These are phyloP conservation scores for Rostrohypoxylon terebratum DNA, from an alignment of 495 filamentous ascomycete species.

Conservation along the genomic window DNA sequence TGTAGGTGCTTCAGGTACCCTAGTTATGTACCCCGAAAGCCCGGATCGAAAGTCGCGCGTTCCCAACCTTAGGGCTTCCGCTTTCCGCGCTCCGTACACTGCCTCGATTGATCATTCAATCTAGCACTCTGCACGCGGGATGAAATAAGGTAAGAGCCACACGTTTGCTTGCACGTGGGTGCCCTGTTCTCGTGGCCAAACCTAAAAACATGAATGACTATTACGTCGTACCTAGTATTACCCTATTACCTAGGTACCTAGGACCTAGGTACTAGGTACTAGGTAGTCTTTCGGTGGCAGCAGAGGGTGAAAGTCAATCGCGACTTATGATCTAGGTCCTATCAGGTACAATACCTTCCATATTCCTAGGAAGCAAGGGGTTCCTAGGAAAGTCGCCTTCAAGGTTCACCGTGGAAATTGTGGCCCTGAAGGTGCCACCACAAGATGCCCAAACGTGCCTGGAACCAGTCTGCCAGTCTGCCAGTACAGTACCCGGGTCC, in stretches of 20 bases:
- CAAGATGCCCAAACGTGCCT: too few species aligned
- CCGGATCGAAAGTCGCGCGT: slow-evolving; percentile 2
- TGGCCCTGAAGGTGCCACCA: not conserved
- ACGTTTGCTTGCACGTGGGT: not conserved
- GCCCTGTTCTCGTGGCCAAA: not conserved
- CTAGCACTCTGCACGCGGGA: not conserved
- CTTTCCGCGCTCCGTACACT: not conserved
- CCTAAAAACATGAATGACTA: too few species aligned
- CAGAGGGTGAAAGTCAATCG: too few species aligned
- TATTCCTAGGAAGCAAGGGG: too few species aligned
- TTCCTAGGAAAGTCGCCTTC: not conserved
- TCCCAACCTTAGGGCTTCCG: too few species aligned
- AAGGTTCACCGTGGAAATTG: not conserved
- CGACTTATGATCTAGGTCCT: too few species aligned
- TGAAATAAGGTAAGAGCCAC: not conserved
- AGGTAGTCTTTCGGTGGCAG: too few species aligned
- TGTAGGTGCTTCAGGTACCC: not conserved
- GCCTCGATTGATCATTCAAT: not conserved
- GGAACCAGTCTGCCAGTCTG: too few species aligned
- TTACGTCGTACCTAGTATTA: too few species aligned
- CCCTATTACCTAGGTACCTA: too few species aligned
- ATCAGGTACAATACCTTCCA: too few species aligned
- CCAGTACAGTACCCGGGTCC: too few species aligned
- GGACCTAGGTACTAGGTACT: not conserved
- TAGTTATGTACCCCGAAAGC: not conserved